Base-by-base conservation (phyloP, 352 stramenopile genomes). In the Globisporangium irregulare region DNA sequence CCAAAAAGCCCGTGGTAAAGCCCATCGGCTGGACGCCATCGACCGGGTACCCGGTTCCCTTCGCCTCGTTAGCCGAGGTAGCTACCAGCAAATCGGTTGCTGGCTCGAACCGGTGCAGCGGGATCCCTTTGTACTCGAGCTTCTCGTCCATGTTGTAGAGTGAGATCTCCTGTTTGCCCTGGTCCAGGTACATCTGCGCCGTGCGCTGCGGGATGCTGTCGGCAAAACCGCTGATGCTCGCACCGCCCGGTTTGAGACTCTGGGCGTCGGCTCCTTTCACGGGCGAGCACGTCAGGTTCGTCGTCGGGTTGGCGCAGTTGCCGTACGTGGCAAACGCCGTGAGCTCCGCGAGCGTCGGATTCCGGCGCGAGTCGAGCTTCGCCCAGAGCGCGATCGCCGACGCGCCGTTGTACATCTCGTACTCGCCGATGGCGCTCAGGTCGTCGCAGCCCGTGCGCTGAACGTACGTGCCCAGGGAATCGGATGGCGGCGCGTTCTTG, bases 361-460 rank as follows among this genome's bases (percentile, higher is more conserved):
- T 81, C 15, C 74, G 72, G 1, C 72, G 72, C 41, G 48, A 43
- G 57, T 80, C 77, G 4, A 84, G 66, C 59, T 64, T 72, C 22
- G 60, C 77, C 74, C 74, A 84, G 36, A 77, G 68, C 22, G 77
- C 68, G 27, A 70, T 66, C 32, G 54, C 63, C n/a, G 12, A 72
- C 68, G 73, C 76, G 41, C 74, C 74, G 38, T 81, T 64, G 72
- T 79, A 84, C 64, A 78, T 64, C 14, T 72, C 56, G 66, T 78
- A 84, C 55, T 77, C 74, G 36, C 70, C 70, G 46, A 81, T 79
- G 56, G 72, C 69, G 27, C 57, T 64, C 24, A 62, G 59, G 62
- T 83, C 67, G 57, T 83, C 71, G 34, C 76, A 83, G 41, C 76
- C 76, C 43, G 77, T 81, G 18, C 67, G 66, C 41, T 81, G 74